Evolutionary conservation across 768 basidiomycete genomes (phyloP), one percentile per base, ranked within the genome.

Genomic region (Calvatia gigantea): DNA sequence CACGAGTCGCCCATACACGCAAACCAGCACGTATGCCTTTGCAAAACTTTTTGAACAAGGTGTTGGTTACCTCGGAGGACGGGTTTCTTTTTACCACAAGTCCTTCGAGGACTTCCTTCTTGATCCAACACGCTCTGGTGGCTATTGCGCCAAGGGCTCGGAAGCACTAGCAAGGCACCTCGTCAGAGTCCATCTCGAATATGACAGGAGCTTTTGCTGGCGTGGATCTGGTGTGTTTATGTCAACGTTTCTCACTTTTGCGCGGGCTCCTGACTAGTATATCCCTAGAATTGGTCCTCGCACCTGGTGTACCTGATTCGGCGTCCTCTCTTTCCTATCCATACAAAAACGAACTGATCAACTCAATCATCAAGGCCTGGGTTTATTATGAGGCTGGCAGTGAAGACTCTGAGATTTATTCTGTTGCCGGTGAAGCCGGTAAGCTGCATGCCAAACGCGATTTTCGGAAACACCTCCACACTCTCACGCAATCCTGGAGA

Each of bases 1-100:
- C 25, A 17, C 29, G 1, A 35, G 29, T 17, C 14, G 11, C 4
- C 23, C 42, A 2, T 54, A 17, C 21, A 15, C 15, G 7, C 19
- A 12, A 33, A 9, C 15, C n/a, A n/a, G n/a, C n/a, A n/a, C n/a
- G n/a, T n/a, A n/a, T n/a, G n/a, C n/a, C n/a, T n/a, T n/a, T n/a
- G n/a, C n/a, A n/a, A n/a, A n/a, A n/a, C n/a, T n/a, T n/a, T n/a
- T n/a, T n/a, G n/a, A n/a, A n/a, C n/a, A n/a, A n/a, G n/a, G n/a
- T n/a, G n/a, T n/a, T n/a, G n/a, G n/a, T n/a, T n/a, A n/a, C n/a
- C 52, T 54, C 15, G 43, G 52, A 19, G 32, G 42, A 5, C 35
- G 31, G 11, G 15, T 53, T 19, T 32, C 41, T 1, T 53, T 53
- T 14, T 54, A 54, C 33, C 52, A 54, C 14, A 46, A 54, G 29